phyloP scores from a whole-genome alignment of 129 eudicot species.

The Tagetes patula region DNA sequence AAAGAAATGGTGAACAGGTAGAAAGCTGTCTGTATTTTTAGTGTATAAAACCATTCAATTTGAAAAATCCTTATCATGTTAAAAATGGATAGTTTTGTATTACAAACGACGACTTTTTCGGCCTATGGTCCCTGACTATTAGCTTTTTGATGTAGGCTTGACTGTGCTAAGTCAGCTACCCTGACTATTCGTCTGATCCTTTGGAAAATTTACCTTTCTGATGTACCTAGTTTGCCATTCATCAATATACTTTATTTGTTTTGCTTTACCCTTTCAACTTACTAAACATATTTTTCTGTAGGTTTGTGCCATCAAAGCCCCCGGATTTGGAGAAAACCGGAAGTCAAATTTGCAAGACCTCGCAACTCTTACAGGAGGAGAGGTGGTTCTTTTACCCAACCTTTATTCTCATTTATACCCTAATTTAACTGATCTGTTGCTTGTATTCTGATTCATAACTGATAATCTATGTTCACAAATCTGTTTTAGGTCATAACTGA shows the following conservation, averaged over 20 bases:
- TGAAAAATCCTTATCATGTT: no score
- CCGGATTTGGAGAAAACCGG: constrained; percentile 70
- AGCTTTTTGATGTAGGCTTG: no score
- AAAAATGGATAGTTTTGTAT: no score
- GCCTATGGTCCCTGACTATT: no score
- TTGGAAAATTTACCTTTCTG: neutral
- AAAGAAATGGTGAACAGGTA: no score
- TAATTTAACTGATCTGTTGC: neutral
- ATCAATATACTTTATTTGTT: neutral
- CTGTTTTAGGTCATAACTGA: constrained; percentile 53
- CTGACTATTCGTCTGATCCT: neutral
- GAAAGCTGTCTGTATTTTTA: no score
- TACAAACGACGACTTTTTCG: no score
- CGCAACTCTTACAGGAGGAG: constrained; percentile 69
- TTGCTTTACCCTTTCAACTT: constrained; percentile 1
- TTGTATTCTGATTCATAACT: neutral
- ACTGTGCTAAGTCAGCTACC: neutral
- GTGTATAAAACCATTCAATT: no score
- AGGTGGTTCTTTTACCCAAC: constrained; percentile 32
- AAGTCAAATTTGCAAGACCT: constrained; percentile 67
- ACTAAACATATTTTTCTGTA: constrained; percentile 11
- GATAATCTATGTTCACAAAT: neutral
- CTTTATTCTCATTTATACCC: neutral
- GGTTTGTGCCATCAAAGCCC: constrained; percentile 80
- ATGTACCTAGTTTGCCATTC: neutral